Conservation (phyloP, 495 filamentous ascomycete species). For the Neurospora sp. region DNA sequence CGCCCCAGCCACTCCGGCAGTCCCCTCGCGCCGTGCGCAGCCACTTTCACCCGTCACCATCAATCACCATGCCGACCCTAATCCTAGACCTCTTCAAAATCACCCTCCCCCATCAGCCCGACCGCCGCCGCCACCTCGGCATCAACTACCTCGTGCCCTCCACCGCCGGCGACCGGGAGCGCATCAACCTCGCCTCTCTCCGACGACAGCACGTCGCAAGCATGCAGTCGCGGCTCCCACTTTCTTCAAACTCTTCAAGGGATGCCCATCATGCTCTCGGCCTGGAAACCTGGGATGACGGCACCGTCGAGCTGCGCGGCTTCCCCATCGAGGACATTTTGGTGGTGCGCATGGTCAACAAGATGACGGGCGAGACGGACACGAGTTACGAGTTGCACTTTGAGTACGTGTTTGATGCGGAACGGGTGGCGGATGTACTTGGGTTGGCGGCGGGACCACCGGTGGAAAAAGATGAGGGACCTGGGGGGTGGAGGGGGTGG, state of each 20-base stretch:
- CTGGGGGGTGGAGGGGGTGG: background rate
- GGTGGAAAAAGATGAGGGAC: background rate
- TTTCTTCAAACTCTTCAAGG: background rate
- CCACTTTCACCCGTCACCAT: background rate
- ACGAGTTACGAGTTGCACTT: background rate
- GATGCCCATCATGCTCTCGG: background rate
- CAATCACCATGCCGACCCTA: background rate
- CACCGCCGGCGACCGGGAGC: background rate
- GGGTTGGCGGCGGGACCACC: background rate
- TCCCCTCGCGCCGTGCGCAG: background rate
- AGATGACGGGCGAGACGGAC: background rate
- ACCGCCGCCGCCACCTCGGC: background rate
- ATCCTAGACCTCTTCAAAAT: background rate
- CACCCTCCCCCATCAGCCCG: background rate
- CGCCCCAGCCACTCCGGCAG: background rate
- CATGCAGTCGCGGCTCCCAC: background rate
- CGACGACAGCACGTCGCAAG: background rate
- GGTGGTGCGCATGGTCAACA: background rate
- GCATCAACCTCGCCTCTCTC: background rate
- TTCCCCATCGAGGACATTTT: background rate
- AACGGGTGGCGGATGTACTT: background rate
- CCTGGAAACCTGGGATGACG: background rate
- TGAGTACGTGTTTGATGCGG: background rate
- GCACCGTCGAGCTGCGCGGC: background rate
- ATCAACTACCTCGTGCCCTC: background rate